Evolutionary conservation across 176 grass and related monocot species (phyloP), one percentile per base, ranked within the genome.

Genomic region (Otatea glauca): DNA sequence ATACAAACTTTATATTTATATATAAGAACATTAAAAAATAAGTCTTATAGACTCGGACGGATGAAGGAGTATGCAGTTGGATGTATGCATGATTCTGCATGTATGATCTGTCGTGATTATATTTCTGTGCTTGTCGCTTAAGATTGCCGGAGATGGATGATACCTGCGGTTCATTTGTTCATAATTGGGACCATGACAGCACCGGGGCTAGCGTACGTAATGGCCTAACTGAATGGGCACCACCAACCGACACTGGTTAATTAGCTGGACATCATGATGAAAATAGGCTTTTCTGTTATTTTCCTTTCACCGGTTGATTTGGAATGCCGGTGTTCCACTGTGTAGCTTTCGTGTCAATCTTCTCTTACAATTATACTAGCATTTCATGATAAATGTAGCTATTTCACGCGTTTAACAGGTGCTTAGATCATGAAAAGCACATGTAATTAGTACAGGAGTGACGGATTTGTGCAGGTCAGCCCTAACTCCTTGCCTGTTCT

Each of bases 401-500:
- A 16, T 54, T 72, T 82, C 66, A 68, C 74, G 45, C 38, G 75
- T 0, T 43, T 43, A 43, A 43, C 42, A 43, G 42, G 42, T 80
- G 78, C 44, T 51, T 80, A 13, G 20, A 68, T 0, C 21, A 5
- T 10, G 27, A 9, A 83, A 55, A n/a, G 41, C 66, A 53, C 45
- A 17, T 53, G 75, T 45, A 32, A 6, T 71, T 4, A 1, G 14
- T 27, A 23, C 43, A 11, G 43, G 13, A 78, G 24, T n/a, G 7
- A 37, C 49, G 43, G 27, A 67, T 66, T 37, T 75, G 16, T 93
- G 85, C 60, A 88, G 61, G 75, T 79, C 34, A 29, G 68, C 84
- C 27, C 39, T 86, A 62, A 79, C 29, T 74, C 59, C 1, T 70
- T 83, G 27, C 72, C 23, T 76, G 21, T 23, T 76, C 74, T 59